Evolutionary conservation across 352 stramenopile species (phyloP), one percentile per base, ranked within the genome.

Genomic region (Globisporangium nodosum): DNA sequence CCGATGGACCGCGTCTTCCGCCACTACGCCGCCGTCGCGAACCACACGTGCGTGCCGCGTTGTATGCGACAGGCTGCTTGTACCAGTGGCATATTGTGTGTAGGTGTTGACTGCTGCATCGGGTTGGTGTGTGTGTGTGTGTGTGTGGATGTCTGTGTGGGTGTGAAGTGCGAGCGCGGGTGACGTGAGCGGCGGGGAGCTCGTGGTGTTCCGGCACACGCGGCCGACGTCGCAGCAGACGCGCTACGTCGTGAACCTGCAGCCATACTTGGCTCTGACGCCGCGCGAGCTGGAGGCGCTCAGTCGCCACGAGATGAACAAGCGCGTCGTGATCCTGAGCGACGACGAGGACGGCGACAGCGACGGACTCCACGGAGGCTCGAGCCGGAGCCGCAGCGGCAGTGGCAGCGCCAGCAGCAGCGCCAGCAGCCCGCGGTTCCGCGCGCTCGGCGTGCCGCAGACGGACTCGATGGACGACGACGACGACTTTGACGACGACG

Each of bases 1-100:
- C 68, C 80, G 1, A 76, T 90, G 69, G 80, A 88, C 45, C 66
- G 62, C 39, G 80, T 90, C 54, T 90, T 87, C 45, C 73, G 73
- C n/a, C 80, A 90, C 51, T 90, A 87, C 64, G 76, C 81, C 13
- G 58, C 73, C 3, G 63, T 76, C 6, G 73, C 64, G 54, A 61
- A 69, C 35, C 67, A 66, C 53, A 60, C 64, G 66, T 77, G 61
- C 49, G 69, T 71, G 16, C 42, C 6, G 15, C 16, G 11, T 48
- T 39, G 18, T 15, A 3, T 33, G 37, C 2, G 5, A 11, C 3
- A 37, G 5, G 35, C 8, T 15, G 35, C 35, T 12, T 9, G 35
- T 40, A 15, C 31, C 0, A 27, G 5, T 35, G 31, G 40, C 13
- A 6, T 42, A 31, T 37, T 16, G 5, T 42, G 3, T 13, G 51